Evolutionary conservation across 176 grass and related monocot genomes (phyloP).

Genomic region (Lolium perenne): DNA sequence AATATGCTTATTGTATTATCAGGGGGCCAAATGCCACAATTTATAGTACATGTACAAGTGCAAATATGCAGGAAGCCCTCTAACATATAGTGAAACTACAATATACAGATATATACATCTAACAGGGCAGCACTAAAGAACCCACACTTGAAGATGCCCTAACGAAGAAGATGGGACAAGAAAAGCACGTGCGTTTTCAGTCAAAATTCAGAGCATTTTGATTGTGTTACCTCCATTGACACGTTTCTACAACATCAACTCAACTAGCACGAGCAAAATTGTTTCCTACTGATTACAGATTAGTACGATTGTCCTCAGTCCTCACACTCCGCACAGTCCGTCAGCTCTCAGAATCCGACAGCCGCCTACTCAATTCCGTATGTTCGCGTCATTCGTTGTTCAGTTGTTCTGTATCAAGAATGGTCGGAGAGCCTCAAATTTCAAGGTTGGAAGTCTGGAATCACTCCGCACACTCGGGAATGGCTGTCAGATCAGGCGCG

Average conservation of each 20-base stretch:
- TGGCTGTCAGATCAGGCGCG: conserved; percentile 47
- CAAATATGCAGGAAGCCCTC: too few species aligned
- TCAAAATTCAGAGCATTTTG: background rate
- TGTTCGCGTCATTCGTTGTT: background rate
- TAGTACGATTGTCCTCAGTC: background rate
- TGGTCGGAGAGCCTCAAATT: too few species aligned
- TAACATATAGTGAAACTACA: too few species aligned
- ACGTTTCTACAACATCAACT: background rate
- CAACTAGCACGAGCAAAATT: background rate
- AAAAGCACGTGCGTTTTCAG: background rate
- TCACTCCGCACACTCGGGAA: conserved; percentile 54
- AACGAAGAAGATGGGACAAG: too few species aligned
- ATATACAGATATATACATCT: too few species aligned
- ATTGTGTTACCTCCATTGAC: background rate
- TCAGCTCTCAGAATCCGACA: background rate
- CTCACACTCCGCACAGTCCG: background rate
- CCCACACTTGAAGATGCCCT: too few species aligned
- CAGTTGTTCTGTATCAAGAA: too few species aligned
- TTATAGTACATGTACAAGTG: too few species aligned
- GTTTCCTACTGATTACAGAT: background rate
- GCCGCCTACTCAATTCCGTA: background rate
- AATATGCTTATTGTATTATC: too few species aligned
- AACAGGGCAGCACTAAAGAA: too few species aligned
- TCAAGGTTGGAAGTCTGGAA: background rate
- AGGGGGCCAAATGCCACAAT: too few species aligned